phyloP scores from a whole-genome alignment of 371 early-diverging fungal genomes.

The Lichtheimia corymbifera region DNA sequence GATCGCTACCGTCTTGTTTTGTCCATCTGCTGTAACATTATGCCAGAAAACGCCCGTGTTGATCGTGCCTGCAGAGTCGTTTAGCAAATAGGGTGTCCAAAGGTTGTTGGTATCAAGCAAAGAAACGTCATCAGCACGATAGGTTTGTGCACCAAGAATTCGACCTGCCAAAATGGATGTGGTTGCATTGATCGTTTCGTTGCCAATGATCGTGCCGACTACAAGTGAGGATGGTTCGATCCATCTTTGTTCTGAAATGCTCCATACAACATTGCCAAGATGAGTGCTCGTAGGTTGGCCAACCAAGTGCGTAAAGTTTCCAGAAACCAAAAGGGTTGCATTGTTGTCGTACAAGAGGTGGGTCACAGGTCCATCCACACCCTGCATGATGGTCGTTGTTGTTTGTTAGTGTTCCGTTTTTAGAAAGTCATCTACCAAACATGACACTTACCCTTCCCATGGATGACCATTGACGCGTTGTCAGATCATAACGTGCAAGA shows the following conservation, averaged over 20 bases:
- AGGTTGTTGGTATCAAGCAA: constrained; percentile 2
- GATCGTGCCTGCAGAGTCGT: constrained; percentile 17
- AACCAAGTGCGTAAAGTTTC: constrained; percentile 19
- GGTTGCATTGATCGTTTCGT: not conserved
- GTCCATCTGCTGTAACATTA: constrained; percentile 15
- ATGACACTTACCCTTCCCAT: constrained; percentile 21
- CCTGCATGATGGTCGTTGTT: constrained; percentile 31
- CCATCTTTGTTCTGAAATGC: constrained; percentile 18
- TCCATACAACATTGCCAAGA: constrained; percentile 28
- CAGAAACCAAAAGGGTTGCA: constrained; percentile 31
- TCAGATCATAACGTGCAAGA: constrained; percentile 28
- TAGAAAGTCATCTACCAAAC: not conserved
- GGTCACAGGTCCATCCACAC: constrained; percentile 31
- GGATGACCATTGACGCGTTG: constrained; percentile 25
- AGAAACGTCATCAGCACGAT: constrained; percentile 23
- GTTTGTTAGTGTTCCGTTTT: not conserved
- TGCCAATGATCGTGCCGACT: constrained; percentile 19
- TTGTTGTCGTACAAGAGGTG: constrained; percentile 21
- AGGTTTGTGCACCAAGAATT: constrained; percentile 35
- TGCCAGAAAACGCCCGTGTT: constrained; percentile 41
- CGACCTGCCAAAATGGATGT: constrained; percentile 21
- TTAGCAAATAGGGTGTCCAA: constrained; percentile 14
- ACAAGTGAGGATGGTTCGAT: constrained; percentile 19
- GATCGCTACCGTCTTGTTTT: constrained; percentile 22
- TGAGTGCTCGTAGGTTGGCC: not conserved